A percentile compares a stretch with the other conserved stretches of the same genome.
Conservation (phyloP, 306 rosid species). For the Trifolium repens region DNA sequence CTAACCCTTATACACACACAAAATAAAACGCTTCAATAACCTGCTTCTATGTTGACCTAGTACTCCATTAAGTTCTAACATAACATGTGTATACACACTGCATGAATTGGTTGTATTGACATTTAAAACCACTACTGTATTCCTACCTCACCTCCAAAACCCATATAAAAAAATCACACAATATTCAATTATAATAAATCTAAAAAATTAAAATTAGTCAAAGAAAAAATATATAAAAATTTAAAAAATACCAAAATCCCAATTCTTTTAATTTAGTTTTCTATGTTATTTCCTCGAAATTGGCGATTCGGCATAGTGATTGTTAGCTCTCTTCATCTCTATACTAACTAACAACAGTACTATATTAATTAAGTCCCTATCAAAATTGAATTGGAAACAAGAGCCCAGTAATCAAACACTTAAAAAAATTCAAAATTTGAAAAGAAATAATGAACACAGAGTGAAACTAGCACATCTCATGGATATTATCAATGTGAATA, state of each 20-base stretch:
- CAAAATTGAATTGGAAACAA: conserved; percentile 22
- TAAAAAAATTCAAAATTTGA: neutral
- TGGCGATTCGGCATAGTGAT: conserved; percentile 4
- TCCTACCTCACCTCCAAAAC: neutral
- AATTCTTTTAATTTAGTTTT: neutral
- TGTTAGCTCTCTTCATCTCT: neutral
- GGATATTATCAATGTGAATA: neutral
- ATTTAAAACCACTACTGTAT: neutral
- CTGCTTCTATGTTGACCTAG: conserved; percentile 2
- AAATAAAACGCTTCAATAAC: neutral
- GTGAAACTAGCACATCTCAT: neutral
- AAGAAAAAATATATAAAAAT: too few relatives aligned
- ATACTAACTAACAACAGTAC: neutral
- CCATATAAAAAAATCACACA: neutral
- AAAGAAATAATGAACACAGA: neutral
- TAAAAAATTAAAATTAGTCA: too few relatives aligned
- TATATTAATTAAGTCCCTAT: neutral
- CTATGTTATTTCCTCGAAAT: conserved; percentile 11
- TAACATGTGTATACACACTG: neutral
- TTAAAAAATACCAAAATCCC: too few relatives aligned
- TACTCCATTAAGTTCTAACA: conserved; percentile 6
- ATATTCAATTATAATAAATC: neutral
- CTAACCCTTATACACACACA: neutral
- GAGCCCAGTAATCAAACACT: neutral
- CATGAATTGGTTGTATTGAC: conserved; percentile 1